Evolutionary conservation across 768 basidiomycete species (phyloP), one percentile per base, ranked within the genome.

Genomic region (Calocybe cyanea): DNA sequence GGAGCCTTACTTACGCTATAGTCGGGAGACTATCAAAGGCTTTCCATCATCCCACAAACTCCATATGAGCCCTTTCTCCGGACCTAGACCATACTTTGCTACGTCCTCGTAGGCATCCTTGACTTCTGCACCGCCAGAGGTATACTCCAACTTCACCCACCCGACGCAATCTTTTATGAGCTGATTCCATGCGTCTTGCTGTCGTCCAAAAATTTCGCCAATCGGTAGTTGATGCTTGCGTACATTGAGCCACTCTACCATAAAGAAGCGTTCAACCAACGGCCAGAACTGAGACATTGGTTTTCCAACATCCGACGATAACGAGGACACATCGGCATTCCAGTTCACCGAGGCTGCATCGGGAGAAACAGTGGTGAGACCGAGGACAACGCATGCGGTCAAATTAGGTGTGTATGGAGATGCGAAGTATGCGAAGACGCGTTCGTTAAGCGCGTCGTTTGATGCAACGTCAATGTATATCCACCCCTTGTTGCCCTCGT

Each of bases 401-500:
- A 83, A 56, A 19, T 52, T 54, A 2, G 57, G 63, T 8, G 63
- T 59, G 37, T 63, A 63, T 1, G 66, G 65, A 1, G 70, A 67
- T 10, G 57, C 58, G 53, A 80, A 74, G 53, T 76, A 67, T 4
- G 58, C 47, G 39, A 63, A 61, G 14, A 85, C 59, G 8, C 62
- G 60, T 34, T 55, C 46, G 54, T 83, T 85, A 34, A 84, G 59
- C 17, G 43, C 49, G 28, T 71, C 63, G 56, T 76, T 85, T 1
- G 81, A 81, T 2, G 85, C 77, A 10, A 86, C 71, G 57, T 86
- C 85, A 18, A 81, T 61, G 47, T 85, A 85, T 9, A 83, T 59
- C 77, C 78, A 82, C 28, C 64, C 65, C 43, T 65, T 51, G 1
- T 58, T 43, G 6, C 48, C 47, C 6, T 57, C 56, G 11, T 28